Percentiles rank a stretch among this genome's conserved stretches.
These are phyloP conservation scores for Tetrastigma voinierianum DNA, from an alignment of 164 flowering plant genomes.

Conservation along the genomic window DNA sequence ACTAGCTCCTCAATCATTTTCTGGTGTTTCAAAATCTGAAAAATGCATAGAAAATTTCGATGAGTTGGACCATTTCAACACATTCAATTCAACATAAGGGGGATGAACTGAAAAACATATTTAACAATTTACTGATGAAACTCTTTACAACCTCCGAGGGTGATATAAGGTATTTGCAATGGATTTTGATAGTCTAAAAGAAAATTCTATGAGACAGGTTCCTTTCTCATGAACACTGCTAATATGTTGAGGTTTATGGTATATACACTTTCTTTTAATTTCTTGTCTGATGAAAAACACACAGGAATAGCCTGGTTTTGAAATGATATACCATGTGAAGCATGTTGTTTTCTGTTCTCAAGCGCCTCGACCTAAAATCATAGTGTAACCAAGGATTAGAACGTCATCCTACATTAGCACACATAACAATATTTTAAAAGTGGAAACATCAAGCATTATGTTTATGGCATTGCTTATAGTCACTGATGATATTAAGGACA, in stretches of 20 bases:
- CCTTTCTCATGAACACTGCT: no score
- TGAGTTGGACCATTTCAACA: neutral
- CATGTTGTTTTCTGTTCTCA: constrained; percentile 64
- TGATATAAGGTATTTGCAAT: no score
- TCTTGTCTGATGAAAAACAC: neutral
- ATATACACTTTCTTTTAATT: no score
- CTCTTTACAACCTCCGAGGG: no score
- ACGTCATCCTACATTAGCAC: neutral
- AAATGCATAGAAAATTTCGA: constrained; percentile 10
- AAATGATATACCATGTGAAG: constrained; percentile 66
- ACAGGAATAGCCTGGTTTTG: neutral
- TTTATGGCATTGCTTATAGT: neutral
- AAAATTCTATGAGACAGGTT: no score
- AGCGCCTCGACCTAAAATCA: constrained; percentile 50
- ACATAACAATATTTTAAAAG: no score
- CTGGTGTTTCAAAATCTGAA: constrained; percentile 86
- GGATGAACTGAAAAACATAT: neutral
- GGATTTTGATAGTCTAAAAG: no score
- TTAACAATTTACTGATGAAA: no score
- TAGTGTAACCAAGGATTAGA: constrained; percentile 13
- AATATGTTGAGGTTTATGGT: no score
- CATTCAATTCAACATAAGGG: neutral
- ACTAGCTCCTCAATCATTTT: constrained; percentile 68
- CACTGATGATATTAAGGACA: neutral
- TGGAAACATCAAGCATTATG: no score